Percentiles rank a stretch among this genome's conserved stretches.
Conservation (phyloP, 225 moss, liverwort and hornwort species). For the Polytrichum commune region DNA sequence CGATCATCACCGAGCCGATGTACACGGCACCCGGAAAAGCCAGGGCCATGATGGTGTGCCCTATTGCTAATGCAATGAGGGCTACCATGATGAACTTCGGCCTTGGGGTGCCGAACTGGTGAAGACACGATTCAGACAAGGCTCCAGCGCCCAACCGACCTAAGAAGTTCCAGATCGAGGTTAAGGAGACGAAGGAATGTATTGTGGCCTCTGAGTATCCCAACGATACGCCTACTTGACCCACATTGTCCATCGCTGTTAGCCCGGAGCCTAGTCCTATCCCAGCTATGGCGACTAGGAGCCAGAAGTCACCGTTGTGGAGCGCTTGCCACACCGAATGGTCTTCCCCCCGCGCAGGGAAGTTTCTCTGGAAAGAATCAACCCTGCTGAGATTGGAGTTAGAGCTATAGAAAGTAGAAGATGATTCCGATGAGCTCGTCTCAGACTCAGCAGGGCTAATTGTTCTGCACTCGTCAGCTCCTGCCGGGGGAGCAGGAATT, state of each 20-base stretch:
- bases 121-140: slow-evolving; percentile 33
- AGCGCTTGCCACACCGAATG: slow-evolving; percentile 41
- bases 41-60: slow-evolving; percentile 44
- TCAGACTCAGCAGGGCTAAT: background rate
- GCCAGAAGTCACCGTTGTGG: slow-evolving; percentile 37
- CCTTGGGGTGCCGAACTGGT: slow-evolving; percentile 22
- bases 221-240: slow-evolving; percentile 43
- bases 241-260: slow-evolving; percentile 59
- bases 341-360: slow-evolving; percentile 46
- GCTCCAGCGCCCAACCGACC: slow-evolving; percentile 35
- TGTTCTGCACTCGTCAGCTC: background rate
- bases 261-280: slow-evolving; percentile 45
- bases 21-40: slow-evolving; percentile 47
- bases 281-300: slow-evolving; percentile 30
- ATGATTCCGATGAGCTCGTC: background rate
- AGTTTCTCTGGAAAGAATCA: slow-evolving; percentile 37
- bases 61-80: slow-evolving; percentile 26
- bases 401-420: background rate
- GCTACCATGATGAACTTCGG: slow-evolving; percentile 36
- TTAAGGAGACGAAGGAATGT: slow-evolving; percentile 39
- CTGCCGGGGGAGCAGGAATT: background rate
- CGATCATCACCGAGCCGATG: slow-evolving; percentile 41
- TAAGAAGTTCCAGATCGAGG: slow-evolving; percentile 55
- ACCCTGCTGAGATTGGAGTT: slow-evolving; percentile 19
- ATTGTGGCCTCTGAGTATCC: slow-evolving; percentile 30